Evolutionary conservation across 2,329 filamentous ascomycete species (phyloP), one percentile per base, ranked within the genome.

Genomic region (Aspergillus tamarii): DNA sequence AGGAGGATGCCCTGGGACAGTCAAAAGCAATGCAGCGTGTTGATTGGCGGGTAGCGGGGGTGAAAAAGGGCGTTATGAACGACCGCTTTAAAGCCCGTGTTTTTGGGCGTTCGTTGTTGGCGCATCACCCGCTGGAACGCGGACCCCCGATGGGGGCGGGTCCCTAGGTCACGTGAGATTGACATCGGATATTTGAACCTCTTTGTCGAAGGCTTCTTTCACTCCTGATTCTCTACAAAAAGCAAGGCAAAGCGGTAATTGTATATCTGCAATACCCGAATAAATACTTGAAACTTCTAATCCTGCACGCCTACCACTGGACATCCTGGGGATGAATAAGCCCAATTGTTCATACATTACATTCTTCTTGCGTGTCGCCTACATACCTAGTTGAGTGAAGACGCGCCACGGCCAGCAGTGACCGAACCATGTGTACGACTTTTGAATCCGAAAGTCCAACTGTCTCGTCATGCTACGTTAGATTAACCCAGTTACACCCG

Each of bases 21-120:
- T 64, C 54, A 67, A 68, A 69, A 67, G 65, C 53, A 69, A 70
- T 62, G 66, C 66, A 43, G 66, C 60, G 64, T 58, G 68, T 62
- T 78, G 72, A 76, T 78, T 79, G 77, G 74, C 69, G 70, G 71
- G 66, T 61, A 61, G 69, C 60, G 66, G 66, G 55, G 63, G 65
- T 65, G 57, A 72, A 77, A 80, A 77, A 70, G 73, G 66, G 67
- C 57, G 75, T 78, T 79, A 77, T 77, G 76, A 78, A 76, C 69
- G 73, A 71, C 73, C 67, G 74, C 71, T 78, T 79, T 79, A 67
- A 66, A 74, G 74, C 61, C 62, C 60, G 65, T 70, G 67, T 72
- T 75, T 73, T 67, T 53, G 60, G 57, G 53, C 32, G 46, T 50
- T 53, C 61, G 57, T 58, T 34, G 34, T 61, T 55, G 52, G 52